Evolutionary conservation across 305 asterid genomes (phyloP).

Genomic region (Fraxinus nigra): DNA sequence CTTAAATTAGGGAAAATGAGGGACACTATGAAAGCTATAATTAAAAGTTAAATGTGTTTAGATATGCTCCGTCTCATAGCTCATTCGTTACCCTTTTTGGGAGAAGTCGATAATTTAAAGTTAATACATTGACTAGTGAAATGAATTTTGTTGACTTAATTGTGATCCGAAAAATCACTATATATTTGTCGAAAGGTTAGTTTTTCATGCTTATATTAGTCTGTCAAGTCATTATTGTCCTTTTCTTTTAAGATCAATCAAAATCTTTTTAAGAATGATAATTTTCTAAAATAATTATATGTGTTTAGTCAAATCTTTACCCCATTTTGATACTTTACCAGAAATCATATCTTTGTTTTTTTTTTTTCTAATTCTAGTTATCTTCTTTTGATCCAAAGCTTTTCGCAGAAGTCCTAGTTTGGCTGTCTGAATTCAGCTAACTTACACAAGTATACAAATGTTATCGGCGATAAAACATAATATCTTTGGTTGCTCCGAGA

Average conservation of each 20-base stretch:
- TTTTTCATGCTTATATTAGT: no score
- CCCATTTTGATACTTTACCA: not conserved
- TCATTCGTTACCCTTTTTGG: not conserved
- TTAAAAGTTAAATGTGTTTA: not conserved
- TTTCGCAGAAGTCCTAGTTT: not conserved
- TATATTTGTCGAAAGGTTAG: no score
- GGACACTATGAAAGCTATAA: not conserved
- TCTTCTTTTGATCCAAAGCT: not conserved
- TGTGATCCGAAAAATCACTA: no score
- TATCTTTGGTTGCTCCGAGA: not conserved
- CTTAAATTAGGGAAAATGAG: not conserved
- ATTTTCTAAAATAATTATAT: no score
- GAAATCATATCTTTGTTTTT: not conserved
- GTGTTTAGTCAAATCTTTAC: not conserved
- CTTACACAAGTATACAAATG: not conserved
- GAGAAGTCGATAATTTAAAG: not conserved
- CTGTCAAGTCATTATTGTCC: not conserved
- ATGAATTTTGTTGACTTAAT: not conserved
- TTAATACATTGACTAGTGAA: not conserved
- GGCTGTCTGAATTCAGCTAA: not conserved
- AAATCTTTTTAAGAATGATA: not conserved
- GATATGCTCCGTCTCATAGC: not conserved
- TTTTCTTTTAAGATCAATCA: not conserved
- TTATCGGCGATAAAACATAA: not conserved
- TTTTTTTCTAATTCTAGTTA: not conserved